These are phyloP conservation scores for Raddia distichophylla DNA, from an alignment of 176 grass and related monocot genomes.

Conservation along the genomic window DNA sequence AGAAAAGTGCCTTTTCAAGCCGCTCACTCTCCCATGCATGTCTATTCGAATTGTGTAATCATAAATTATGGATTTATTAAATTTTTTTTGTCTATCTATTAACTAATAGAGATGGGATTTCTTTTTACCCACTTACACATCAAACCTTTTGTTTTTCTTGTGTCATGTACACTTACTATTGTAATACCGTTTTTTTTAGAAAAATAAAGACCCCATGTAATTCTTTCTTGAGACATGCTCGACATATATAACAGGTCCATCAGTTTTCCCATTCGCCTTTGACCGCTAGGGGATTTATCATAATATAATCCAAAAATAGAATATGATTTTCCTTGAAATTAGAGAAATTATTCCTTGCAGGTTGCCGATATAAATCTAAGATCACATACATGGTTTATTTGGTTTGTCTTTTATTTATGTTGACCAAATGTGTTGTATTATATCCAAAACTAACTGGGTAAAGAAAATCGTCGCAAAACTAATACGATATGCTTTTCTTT, in stretches of 20 bases:
- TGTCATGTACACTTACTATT: background rate
- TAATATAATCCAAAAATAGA: background rate
- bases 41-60: background rate
- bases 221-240: background rate
- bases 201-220: background rate
- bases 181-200: background rate
- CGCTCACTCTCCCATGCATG: background rate
- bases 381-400: background rate
- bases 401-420: background rate
- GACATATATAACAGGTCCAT: too few relatives aligned
- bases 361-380: background rate
- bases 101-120: too few relatives aligned
- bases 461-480: too few relatives aligned
- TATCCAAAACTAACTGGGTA: too few relatives aligned
- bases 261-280: constrained; percentile 39
- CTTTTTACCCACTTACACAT: background rate
- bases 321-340: constrained; percentile 1
- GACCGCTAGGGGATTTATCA: background rate
- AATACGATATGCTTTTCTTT: too few relatives aligned
- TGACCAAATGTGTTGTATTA: background rate
- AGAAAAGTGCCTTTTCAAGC: constrained; percentile 27
- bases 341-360: constrained; percentile 40
- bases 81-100: background rate
- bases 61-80: background rate
- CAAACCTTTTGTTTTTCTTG: background rate